Conservation (phyloP, 176 grass and related monocot species). For the Musa troglodytarum region DNA sequence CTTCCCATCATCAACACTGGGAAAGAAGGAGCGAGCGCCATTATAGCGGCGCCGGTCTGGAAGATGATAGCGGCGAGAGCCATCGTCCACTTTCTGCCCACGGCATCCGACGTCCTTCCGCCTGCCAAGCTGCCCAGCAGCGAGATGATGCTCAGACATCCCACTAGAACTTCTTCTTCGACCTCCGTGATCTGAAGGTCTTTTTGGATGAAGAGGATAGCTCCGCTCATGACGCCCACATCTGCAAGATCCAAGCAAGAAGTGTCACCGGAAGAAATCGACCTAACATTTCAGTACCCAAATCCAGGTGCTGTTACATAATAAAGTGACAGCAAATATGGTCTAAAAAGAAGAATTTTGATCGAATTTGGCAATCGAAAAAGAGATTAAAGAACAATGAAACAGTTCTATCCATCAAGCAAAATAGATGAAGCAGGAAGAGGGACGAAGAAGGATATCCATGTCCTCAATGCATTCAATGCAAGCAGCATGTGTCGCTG, state of each 20-base stretch:
- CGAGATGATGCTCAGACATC: constrained; percentile 80
- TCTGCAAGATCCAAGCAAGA: constrained; percentile 29
- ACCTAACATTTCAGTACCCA: too few relatives aligned
- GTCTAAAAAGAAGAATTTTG: too few relatives aligned
- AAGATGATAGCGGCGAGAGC: constrained; percentile 72
- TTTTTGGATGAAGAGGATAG: constrained; percentile 82
- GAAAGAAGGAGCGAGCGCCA: constrained; percentile 91
- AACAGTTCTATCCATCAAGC: too few relatives aligned
- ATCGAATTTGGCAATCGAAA: too few relatives aligned
- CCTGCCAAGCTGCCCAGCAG: constrained; percentile 81
- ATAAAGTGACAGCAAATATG: too few relatives aligned
- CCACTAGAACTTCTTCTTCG: constrained; percentile 72
- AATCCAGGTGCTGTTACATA: too few relatives aligned
- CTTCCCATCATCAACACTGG: constrained; percentile 64
- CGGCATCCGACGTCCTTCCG: constrained; percentile 72
- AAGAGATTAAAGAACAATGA: too few relatives aligned
- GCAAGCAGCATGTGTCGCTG: too few relatives aligned
- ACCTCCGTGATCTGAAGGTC: constrained; percentile 83
- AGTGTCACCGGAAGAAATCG: too few relatives aligned
- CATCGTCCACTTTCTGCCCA: constrained; percentile 94
- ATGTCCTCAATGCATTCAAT: too few relatives aligned
- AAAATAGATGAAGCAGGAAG: too few relatives aligned
- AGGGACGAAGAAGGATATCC: too few relatives aligned
- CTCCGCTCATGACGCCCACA: constrained; percentile 88
- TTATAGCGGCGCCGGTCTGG: constrained; percentile 58